These are phyloP conservation scores for Chenopodium quinoa DNA, from an alignment of 148 eudicot species.

Conservation along the genomic window DNA sequence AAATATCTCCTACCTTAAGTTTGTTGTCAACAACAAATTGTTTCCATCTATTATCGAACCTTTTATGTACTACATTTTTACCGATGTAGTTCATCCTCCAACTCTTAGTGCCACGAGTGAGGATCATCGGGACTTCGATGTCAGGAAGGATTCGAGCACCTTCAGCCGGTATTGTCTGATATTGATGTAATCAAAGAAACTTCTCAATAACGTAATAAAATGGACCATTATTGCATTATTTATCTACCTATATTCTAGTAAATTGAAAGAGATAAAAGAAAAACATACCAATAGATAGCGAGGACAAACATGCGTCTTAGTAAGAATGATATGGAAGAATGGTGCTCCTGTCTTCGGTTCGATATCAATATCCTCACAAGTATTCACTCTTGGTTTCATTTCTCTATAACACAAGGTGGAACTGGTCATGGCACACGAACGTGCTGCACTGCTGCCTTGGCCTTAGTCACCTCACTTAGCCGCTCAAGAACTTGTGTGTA, in stretches of 20 bases:
- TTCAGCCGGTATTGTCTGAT: slow-evolving; percentile 27
- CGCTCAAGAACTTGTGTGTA: no score
- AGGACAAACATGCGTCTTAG: slow-evolving; percentile 1
- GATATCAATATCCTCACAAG: slow-evolving; percentile 16
- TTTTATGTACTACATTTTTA: slow-evolving; percentile 2
- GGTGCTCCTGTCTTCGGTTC: slow-evolving; percentile 32
- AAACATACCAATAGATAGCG: background rate
- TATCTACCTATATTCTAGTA: background rate
- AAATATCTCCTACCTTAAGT: slow-evolving; percentile 46
- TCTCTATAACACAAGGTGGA: no score
- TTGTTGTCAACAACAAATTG: slow-evolving; percentile 35
- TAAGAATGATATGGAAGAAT: slow-evolving; percentile 15
- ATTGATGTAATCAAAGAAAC: background rate
- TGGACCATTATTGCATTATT: no score
- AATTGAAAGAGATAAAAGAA: background rate
- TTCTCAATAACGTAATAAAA: no score
- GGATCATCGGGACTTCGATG: slow-evolving; percentile 23
- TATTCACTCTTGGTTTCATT: background rate
- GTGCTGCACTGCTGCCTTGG: no score
- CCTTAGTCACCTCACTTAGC: no score
- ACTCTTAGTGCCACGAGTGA: slow-evolving; percentile 30
- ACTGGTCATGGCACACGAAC: no score
- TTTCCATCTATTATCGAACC: slow-evolving; percentile 35
- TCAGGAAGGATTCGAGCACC: slow-evolving; percentile 27
- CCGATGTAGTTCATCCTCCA: slow-evolving; percentile 37